Conservation (phyloP, 768 basidiomycete species). For the Cystobasidium onofrii region DNA sequence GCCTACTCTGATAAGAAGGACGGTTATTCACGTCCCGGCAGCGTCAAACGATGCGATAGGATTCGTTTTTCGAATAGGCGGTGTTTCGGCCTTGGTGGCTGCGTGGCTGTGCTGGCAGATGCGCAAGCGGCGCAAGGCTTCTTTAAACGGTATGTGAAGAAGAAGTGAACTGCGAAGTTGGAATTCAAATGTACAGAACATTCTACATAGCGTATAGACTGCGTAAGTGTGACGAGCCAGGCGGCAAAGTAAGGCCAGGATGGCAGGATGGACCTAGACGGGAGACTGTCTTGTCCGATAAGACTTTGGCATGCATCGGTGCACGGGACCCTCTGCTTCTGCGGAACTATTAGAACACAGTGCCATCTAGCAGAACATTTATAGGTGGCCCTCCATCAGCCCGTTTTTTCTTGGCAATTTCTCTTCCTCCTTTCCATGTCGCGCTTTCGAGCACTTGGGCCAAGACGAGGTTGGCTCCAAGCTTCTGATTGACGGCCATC, state of each 20-base stretch:
- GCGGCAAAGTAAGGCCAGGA: too few relatives aligned
- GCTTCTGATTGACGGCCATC: constrained; percentile 56
- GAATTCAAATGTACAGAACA: too few relatives aligned
- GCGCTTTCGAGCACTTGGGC: constrained; percentile 88
- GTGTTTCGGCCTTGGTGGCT: constrained; percentile 11
- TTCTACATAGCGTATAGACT: too few relatives aligned
- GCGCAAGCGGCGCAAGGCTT: constrained; percentile 1
- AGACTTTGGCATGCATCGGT: too few relatives aligned
- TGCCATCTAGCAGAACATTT: constrained; percentile 33
- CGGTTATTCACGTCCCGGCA: constrained; percentile 19
- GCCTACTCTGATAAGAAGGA: background rate
- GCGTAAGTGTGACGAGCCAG: too few relatives aligned
- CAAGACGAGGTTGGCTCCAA: constrained; percentile 58
- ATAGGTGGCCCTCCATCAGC: constrained; percentile 46
- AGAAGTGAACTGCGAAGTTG: too few relatives aligned
- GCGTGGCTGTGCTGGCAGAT: constrained; percentile 28
- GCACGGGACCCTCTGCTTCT: too few relatives aligned
- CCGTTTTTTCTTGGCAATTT: constrained; percentile 72
- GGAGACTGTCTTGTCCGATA: too few relatives aligned
- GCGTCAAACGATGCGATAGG: constrained; percentile 24
- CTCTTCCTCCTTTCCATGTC: constrained; percentile 93
- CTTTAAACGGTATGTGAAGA: background rate
- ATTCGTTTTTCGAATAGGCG: constrained; percentile 25
- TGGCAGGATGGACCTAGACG: too few relatives aligned
- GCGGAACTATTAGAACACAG: constrained; percentile 33